Conservation (phyloP, 2,329 filamentous ascomycete genomes). For the Trichoderma semiorbis region DNA sequence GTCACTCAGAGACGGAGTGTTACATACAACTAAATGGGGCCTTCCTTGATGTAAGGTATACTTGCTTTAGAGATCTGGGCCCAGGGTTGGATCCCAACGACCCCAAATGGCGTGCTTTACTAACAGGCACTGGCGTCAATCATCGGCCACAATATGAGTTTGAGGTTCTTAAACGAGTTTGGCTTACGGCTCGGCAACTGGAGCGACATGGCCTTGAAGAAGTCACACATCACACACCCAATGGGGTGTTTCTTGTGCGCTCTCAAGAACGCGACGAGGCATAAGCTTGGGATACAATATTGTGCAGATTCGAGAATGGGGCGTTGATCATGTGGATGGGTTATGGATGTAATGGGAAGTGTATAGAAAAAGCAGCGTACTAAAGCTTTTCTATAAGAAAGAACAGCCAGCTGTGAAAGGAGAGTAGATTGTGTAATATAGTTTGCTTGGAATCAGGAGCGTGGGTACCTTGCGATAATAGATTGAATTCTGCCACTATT, state of each 20-base stretch:
- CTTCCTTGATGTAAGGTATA: neutral
- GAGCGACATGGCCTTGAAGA: too few species aligned
- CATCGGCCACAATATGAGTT: neutral
- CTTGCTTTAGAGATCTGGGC: conserved; percentile 2
- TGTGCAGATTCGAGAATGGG: neutral
- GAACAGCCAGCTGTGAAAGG: too few species aligned
- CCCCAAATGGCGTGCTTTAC: conserved; percentile 2
- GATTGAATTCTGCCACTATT: too few species aligned
- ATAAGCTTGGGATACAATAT: neutral
- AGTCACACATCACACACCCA: neutral
- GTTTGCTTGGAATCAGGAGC: rapidly evolving
- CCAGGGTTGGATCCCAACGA: neutral
- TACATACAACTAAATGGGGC: neutral
- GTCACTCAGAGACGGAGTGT: conserved; percentile 5
- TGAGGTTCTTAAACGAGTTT: neutral
- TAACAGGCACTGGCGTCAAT: neutral
- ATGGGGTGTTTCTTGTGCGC: neutral
- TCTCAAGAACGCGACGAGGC: neutral
- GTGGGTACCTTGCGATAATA: too few species aligned
- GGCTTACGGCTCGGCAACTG: neutral
- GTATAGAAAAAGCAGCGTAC: neutral
- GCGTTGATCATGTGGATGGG: neutral
- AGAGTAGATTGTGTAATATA: too few species aligned
- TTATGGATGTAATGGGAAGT: neutral
- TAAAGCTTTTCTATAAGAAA: too few species aligned